A percentile compares a stretch with the other conserved stretches of the same genome.
phyloP scores from a whole-genome alignment of 176 grass and related monocot genomes.

The Typha latifolia region DNA sequence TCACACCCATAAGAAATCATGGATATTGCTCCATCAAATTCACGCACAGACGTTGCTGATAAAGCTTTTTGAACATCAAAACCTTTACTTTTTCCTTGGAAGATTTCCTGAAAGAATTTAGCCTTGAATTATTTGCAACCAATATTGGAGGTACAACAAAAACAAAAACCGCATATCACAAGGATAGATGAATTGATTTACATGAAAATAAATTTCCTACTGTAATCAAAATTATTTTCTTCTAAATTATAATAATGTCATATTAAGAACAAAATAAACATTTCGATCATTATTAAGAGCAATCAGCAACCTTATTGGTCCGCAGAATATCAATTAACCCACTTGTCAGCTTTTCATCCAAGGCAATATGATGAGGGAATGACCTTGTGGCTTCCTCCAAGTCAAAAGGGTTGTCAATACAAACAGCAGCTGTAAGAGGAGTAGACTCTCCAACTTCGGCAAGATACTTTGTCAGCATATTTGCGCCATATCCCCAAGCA shows the following conservation, averaged over 20 bases:
- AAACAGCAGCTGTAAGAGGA: slow-evolving; percentile 79
- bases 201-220: neutral
- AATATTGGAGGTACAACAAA: neutral
- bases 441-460: slow-evolving; percentile 85
- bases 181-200: neutral
- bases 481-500: slow-evolving; percentile 85
- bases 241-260: no score
- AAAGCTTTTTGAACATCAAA: slow-evolving; percentile 81
- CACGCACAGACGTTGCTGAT: slow-evolving; percentile 44
- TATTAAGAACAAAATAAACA: neutral
- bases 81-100: slow-evolving; percentile 76
- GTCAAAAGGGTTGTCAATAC: slow-evolving; percentile 87
- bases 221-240: neutral
- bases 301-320: slow-evolving; percentile 63
- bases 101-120: slow-evolving; percentile 78
- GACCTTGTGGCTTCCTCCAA: slow-evolving; percentile 70
- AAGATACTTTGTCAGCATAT: slow-evolving; percentile 91
- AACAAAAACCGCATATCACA: neutral
- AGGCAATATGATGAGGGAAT: slow-evolving; percentile 50
- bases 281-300: slow-evolving; percentile 1
- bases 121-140: neutral
- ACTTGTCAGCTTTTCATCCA: slow-evolving; percentile 58
- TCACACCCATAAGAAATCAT: slow-evolving; percentile 74
- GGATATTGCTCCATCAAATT: slow-evolving; percentile 86
- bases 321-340: slow-evolving; percentile 81